Percentiles rank a stretch among this genome's conserved stretches.
Evolutionary conservation across 2,329 filamentous ascomycete genomes (phyloP).

Genomic region (Penicillium sp.): DNA sequence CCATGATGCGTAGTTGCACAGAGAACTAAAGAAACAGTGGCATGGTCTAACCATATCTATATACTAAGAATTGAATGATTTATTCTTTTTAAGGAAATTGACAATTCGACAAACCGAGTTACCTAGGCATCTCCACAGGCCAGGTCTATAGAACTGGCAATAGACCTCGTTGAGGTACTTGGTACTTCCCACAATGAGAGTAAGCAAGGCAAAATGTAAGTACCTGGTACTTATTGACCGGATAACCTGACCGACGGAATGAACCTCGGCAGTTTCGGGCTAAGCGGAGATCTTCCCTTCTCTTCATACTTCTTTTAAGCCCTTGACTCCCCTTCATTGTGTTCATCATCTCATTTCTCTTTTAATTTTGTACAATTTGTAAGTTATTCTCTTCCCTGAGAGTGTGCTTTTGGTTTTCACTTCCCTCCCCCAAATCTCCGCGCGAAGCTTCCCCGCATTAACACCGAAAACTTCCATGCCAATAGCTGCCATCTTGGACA

Average conservation of each 20-base stretch:
- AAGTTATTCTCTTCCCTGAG: conserved; percentile 1
- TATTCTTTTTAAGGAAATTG: background rate
- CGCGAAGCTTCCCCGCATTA: conserved; percentile 23
- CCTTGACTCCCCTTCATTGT: background rate
- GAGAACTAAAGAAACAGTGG: too few relatives aligned
- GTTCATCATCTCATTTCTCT: background rate
- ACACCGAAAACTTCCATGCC: conserved; percentile 5
- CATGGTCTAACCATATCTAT: too few relatives aligned
- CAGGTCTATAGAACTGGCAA: background rate
- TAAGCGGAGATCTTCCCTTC: conserved; percentile 17
- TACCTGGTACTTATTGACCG: conserved; percentile 12
- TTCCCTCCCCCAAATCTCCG: background rate
- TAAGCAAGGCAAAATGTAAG: too few relatives aligned
- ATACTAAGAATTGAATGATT: background rate
- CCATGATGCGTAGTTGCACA: too few relatives aligned
- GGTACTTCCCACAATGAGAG: background rate
- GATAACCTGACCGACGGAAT: conserved; percentile 13
- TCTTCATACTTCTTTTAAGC: conserved; percentile 1
- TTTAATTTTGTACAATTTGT: conserved; percentile 8
- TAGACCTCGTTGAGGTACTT: background rate
- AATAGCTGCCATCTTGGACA: background rate
- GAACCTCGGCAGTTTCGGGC: conserved; percentile 26
- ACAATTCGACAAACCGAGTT: background rate
- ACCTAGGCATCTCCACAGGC: conserved; percentile 12
- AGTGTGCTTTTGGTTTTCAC: background rate